Percentiles rank a stretch among this genome's conserved stretches.
These are phyloP conservation scores for Arthrinium puccinioides DNA, from an alignment of 2,329 filamentous ascomycete species.

Conservation along the genomic window DNA sequence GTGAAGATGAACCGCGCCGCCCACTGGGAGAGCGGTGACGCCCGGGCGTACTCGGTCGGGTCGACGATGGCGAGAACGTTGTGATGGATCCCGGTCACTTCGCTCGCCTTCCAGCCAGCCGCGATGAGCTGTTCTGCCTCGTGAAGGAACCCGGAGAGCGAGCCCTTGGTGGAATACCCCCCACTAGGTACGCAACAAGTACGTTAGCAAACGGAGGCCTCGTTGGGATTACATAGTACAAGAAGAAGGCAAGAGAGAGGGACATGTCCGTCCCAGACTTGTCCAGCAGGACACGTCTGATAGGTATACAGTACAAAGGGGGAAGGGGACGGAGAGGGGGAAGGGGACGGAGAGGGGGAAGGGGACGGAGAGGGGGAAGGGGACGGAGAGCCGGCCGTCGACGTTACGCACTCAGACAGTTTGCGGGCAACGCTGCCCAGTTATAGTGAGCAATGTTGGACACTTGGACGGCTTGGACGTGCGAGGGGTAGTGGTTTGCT, in stretches of 20 bases:
- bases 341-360: too few relatives aligned
- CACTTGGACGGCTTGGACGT: neutral
- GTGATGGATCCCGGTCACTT: neutral
- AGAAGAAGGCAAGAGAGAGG: too few relatives aligned
- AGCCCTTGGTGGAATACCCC: neutral
- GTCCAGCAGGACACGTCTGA: neutral
- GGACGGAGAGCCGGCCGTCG: neutral
- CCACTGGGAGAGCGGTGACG: slow-evolving; percentile 1
- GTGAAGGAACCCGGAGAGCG: neutral
- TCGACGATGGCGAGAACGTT: neutral
- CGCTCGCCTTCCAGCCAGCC: neutral
- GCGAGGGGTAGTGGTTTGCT: neutral
- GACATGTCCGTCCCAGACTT: too few relatives aligned
- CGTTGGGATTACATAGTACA: too few relatives aligned
- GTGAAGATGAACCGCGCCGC: slow-evolving; percentile 1
- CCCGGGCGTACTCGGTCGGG: neutral
- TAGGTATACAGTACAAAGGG: neutral
- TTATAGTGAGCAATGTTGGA: neutral
- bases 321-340: neutral
- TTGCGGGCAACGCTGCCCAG: slow-evolving; percentile 1
- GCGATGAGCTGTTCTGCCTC: neutral
- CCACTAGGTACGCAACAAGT: neutral
- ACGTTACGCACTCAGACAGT: too few relatives aligned
- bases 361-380: neutral
- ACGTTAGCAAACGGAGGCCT: too few relatives aligned